These are phyloP conservation scores for Metschnikowia amazonensis DNA, from an alignment of 805 yeast genomes.

Conservation along the genomic window DNA sequence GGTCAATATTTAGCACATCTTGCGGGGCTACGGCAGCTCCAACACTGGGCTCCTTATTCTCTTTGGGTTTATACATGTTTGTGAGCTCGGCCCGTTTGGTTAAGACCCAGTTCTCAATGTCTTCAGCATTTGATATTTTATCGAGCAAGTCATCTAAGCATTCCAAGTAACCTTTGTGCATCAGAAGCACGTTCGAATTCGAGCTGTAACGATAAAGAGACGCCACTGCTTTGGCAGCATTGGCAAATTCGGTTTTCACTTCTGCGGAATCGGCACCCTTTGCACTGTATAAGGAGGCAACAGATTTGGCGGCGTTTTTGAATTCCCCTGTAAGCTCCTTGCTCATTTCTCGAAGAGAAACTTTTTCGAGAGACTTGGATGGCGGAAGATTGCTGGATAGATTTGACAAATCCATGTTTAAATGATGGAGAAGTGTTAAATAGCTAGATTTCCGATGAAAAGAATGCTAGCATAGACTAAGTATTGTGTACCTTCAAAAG, in stretches of 20 bases:
- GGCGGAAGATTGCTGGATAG: conserved; percentile 54
- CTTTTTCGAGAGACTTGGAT: conserved; percentile 45
- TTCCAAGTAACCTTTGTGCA: conserved; percentile 56
- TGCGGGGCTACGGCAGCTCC: conserved; percentile 27
- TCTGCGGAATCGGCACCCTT: conserved; percentile 5
- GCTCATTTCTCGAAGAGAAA: conserved; percentile 45
- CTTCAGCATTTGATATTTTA: conserved; percentile 38
- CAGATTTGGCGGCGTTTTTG: conserved; percentile 67
- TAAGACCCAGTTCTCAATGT: conserved; percentile 52
- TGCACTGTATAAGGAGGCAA: conserved; percentile 47
- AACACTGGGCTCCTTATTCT: not conserved
- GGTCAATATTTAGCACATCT: conserved; percentile 40
- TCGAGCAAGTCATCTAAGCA: conserved; percentile 55
- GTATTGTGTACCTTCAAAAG: not conserved
- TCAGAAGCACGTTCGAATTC: conserved; percentile 44
- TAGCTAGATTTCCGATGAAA: not conserved
- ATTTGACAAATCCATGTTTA: conserved; percentile 58
- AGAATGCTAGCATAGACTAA: not conserved
- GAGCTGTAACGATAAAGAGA: conserved; percentile 59
- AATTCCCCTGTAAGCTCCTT: conserved; percentile 58
- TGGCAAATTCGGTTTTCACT: conserved; percentile 29
- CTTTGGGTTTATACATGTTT: conserved; percentile 15
- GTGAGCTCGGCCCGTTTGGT: conserved; percentile 44
- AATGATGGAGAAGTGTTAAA: not conserved
- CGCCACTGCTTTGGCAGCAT: conserved; percentile 43